These are phyloP conservation scores for Candida wancherniae DNA, from an alignment of 805 yeast species.

Conservation along the genomic window DNA sequence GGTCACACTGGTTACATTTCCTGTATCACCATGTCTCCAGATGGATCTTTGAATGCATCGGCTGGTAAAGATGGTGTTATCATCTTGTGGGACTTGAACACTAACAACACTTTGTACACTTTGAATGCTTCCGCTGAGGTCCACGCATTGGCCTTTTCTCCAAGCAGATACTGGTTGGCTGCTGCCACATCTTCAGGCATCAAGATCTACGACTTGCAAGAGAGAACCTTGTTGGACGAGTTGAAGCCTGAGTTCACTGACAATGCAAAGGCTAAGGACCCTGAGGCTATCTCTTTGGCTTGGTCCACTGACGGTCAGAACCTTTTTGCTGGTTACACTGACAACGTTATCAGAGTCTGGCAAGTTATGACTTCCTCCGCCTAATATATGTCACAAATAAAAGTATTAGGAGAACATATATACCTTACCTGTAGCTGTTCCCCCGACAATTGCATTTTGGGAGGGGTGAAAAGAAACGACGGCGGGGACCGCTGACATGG, in stretches of 20 bases:
- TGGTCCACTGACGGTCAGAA: slow-evolving; percentile 99
- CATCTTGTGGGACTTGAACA: slow-evolving; percentile 95
- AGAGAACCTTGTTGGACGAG: slow-evolving; percentile 90
- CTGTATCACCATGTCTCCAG: slow-evolving; percentile 97
- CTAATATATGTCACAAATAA: slow-evolving; percentile 18
- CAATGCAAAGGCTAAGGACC: slow-evolving; percentile 87
- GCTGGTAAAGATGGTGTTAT: slow-evolving; percentile 99
- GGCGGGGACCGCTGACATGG: slow-evolving; percentile 89
- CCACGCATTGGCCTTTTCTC: slow-evolving; percentile 98
- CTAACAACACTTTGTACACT: slow-evolving; percentile 84
- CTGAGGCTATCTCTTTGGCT: slow-evolving; percentile 95
- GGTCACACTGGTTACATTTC: slow-evolving; percentile 99
- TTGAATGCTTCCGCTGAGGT: slow-evolving; percentile 94
- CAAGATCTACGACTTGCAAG: slow-evolving; percentile 97
- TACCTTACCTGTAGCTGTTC: slow-evolving; percentile 88
- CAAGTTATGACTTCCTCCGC: slow-evolving; percentile 91
- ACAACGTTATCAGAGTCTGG: slow-evolving; percentile 99
- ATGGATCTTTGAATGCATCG: slow-evolving; percentile 98
- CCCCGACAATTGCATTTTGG: slow-evolving; percentile 88
- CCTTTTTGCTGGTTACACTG: slow-evolving; percentile 99
- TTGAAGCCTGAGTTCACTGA: slow-evolving; percentile 96
- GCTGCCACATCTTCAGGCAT: slow-evolving; percentile 98
- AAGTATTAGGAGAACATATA: slow-evolving; percentile 46
- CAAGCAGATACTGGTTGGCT: slow-evolving; percentile 99
- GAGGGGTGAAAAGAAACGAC: slow-evolving; percentile 80